These are phyloP conservation scores for Teratosphaeria destructans DNA, from an alignment of 2,329 filamentous ascomycete species.

Conservation along the genomic window DNA sequence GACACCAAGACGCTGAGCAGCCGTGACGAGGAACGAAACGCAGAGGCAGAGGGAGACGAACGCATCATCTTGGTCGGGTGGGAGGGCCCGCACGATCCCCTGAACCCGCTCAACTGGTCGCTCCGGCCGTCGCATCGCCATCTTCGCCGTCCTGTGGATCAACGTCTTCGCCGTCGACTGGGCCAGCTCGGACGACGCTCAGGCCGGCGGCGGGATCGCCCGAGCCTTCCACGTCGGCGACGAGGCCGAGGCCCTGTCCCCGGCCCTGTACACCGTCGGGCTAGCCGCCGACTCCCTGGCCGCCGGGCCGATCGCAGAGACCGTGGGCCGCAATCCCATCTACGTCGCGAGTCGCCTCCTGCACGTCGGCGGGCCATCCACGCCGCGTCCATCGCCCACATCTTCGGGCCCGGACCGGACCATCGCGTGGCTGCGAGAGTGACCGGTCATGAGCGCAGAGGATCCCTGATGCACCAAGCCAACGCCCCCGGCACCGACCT, in stretches of 20 bases:
- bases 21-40: background rate
- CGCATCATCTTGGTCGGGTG: background rate
- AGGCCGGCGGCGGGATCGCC: slow-evolving; percentile 5
- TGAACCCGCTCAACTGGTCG: background rate
- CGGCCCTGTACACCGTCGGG: too few relatives aligned
- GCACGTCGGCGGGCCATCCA: too few relatives aligned
- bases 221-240: slow-evolving; percentile 10
- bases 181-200: slow-evolving; percentile 12
- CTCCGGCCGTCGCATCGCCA: background rate
- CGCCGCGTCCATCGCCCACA: too few relatives aligned
- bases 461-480: slow-evolving; percentile 1
- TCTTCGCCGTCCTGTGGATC: slow-evolving; percentile 13
- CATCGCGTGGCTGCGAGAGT: background rate
- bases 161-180: slow-evolving; percentile 15
- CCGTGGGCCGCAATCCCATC: too few relatives aligned
- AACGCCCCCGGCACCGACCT: slow-evolving; percentile 9
- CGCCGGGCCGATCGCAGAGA: too few relatives aligned
- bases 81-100: background rate
- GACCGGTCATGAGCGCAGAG: slow-evolving; percentile 3
- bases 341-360: too few relatives aligned
- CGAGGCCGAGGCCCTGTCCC: slow-evolving; percentile 14
- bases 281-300: too few relatives aligned
- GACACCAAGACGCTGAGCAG: background rate
- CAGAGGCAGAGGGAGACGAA: background rate
- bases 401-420: too few relatives aligned